Conservation (phyloP, 2,329 filamentous ascomycete species). For the Emmonsiellopsis sp. region DNA sequence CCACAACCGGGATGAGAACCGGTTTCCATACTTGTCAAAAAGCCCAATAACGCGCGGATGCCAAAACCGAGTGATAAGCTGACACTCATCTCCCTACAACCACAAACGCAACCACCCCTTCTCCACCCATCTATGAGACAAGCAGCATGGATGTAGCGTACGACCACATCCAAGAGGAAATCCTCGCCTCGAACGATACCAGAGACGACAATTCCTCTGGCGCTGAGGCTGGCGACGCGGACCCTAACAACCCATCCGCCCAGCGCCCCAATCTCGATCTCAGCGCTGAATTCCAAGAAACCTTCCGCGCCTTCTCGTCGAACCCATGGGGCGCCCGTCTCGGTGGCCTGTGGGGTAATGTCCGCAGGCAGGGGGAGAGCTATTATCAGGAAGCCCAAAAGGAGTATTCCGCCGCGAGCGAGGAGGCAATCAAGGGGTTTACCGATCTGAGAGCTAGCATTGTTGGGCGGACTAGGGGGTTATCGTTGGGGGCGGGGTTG, state of each 20-base stretch:
- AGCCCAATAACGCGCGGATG: not conserved
- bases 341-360: slow-evolving; percentile 78
- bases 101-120: not conserved
- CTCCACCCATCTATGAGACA: not conserved
- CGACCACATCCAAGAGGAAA: slow-evolving; percentile 88
- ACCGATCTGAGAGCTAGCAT: slow-evolving; percentile 59
- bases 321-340: slow-evolving; percentile 86
- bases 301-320: slow-evolving; percentile 83
- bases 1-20: too few relatives aligned
- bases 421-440: slow-evolving; percentile 74
- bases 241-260: slow-evolving; percentile 21
- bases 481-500: slow-evolving; percentile 50
- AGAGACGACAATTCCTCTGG: slow-evolving; percentile 26
- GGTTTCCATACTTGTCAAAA: too few relatives aligned
- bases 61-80: not conserved
- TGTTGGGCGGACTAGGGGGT: slow-evolving; percentile 61
- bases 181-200: slow-evolving; percentile 48
- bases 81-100: not conserved
- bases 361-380: slow-evolving; percentile 89
- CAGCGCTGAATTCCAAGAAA: slow-evolving; percentile 85
- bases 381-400: slow-evolving; percentile 77
- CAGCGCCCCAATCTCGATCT: slow-evolving; percentile 44
- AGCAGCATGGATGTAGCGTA: slow-evolving; percentile 82
- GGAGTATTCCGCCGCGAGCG: slow-evolving; percentile 68
- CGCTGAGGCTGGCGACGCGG: slow-evolving; percentile 38